Evolutionary conservation across 257 asterid species (phyloP).

Genomic region (Henckelia pumila): DNA sequence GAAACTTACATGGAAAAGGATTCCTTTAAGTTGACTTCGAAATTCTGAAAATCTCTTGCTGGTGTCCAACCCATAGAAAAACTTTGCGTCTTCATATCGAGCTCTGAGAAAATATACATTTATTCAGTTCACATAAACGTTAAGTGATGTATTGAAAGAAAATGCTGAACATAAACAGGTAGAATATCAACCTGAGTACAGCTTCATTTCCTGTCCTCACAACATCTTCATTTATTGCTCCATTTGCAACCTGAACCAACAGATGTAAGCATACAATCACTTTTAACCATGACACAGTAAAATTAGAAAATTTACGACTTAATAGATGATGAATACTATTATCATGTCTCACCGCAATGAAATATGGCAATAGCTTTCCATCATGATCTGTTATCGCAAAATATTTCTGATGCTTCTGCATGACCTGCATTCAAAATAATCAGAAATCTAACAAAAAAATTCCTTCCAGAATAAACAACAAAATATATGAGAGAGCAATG

Average conservation of each 20-base stretch:
- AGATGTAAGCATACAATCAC: conserved; percentile 20
- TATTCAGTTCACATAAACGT: conserved; percentile 25
- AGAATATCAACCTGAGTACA: conserved; percentile 65
- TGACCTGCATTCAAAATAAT: conserved; percentile 61
- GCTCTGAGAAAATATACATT: conserved; percentile 54
- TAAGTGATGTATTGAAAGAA: background rate
- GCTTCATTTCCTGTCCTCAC: conserved; percentile 97
- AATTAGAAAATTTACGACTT: conserved; percentile 11
- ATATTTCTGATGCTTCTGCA: conserved; percentile 98
- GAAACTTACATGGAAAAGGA: conserved; percentile 90
- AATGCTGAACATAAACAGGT: conserved; percentile 14
- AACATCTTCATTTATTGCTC: conserved; percentile 72
- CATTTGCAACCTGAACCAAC: conserved; percentile 82
- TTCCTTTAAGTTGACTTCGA: conserved; percentile 76
- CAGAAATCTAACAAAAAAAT: conserved; percentile 20
- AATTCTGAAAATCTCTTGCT: conserved; percentile 83
- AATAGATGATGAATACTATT: conserved; percentile 18
- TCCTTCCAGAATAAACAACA: background rate
- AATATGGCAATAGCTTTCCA: conserved; percentile 75
- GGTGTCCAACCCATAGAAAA: conserved; percentile 91
- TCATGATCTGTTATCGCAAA: conserved; percentile 73
- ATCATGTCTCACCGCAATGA: conserved; percentile 68
- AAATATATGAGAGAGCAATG: background rate
- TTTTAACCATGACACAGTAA: conserved; percentile 1
- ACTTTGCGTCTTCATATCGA: conserved; percentile 97